Base-by-base conservation (phyloP, 1,139 yeast species). In the Diutina mesorugosa region DNA sequence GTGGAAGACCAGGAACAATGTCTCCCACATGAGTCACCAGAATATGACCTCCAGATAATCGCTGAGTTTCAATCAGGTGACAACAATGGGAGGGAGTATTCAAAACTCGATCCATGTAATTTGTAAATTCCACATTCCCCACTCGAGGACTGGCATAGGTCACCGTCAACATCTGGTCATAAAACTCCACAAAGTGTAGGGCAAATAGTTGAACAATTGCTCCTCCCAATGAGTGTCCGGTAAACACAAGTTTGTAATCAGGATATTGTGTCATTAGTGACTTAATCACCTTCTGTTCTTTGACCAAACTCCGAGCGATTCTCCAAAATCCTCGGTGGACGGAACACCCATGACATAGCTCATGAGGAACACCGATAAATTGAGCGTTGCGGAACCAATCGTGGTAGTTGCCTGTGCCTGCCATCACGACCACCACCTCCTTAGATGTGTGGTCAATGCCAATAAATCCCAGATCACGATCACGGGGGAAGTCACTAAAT, bases 201-300 rank as follows among this genome's bases (percentile, higher is more conserved):
- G 86, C 90, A 10, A 81, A 75, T 47, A 87, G 67, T 14, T 75
- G 67, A 0, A 90, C 85, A 57, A 85, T 68, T 0, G 90, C 89
- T 2, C 85, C 93, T 1, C 93, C 95, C 35, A 86, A 66, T 0
- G 93, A 86, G 68, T 86, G 93, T 0, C 93, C 93, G 2, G 81
- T 70, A 2, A 85, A 73, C 4, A 79, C 73, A 16, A 85, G 60
- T 50, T 72, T 66, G 64, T 82, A 84, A 30, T 74, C 74, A 0
- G 83, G 79, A 61, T 76, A 67, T 26, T 66, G 55, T 1, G 63
- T 55, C 58, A 66, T 65, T 59, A 78, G n/a, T 1, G 14, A 58
- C 28, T 62, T 62, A 54, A 69, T 68, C 14, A 75, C 70, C 18
- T 71, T 70, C 3, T 38, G 16, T 18, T 65, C 64, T 38, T 59